Evolutionary conservation across 768 basidiomycete genomes (phyloP).

Genomic region (Thelephora aurantiotincta): DNA sequence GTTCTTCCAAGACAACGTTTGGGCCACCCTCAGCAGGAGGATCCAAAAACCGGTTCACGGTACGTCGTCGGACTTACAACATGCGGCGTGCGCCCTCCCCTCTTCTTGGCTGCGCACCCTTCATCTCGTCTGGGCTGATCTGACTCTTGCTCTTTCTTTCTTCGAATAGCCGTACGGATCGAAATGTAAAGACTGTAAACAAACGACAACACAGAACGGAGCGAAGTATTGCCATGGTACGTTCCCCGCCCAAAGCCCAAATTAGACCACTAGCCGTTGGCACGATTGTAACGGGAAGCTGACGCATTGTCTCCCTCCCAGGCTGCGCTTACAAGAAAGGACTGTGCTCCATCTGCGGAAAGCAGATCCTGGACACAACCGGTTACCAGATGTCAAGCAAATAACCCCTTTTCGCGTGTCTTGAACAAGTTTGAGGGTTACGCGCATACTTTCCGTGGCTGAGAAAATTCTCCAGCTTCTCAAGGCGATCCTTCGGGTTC

Average conservation of each 20-base stretch:
- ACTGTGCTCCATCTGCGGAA: constrained; percentile 77
- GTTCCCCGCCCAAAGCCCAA: constrained; percentile 12
- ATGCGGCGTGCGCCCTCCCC: too few relatives aligned
- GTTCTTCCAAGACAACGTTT: constrained; percentile 7
- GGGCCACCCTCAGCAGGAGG: constrained; percentile 23
- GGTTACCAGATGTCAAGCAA: constrained; percentile 81
- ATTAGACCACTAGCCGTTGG: not conserved
- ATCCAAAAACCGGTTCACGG: constrained; percentile 69
- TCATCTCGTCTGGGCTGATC: too few relatives aligned
- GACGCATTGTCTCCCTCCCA: constrained; percentile 15
- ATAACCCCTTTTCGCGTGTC: constrained; percentile 18
- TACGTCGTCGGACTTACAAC: constrained; percentile 20
- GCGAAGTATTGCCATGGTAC: constrained; percentile 84
- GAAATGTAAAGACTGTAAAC: constrained; percentile 83
- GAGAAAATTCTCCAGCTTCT: too few relatives aligned
- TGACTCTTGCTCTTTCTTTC: constrained; percentile 6
- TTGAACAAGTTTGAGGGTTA: too few relatives aligned
- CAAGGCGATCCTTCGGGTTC: too few relatives aligned
- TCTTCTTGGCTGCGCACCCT: constrained; percentile 1
- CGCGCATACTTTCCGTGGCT: too few relatives aligned
- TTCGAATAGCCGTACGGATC: constrained; percentile 59
- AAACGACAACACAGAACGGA: constrained; percentile 69
- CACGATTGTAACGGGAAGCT: not conserved
- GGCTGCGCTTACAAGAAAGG: constrained; percentile 86
- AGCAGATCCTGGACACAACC: constrained; percentile 70